phyloP scores from a whole-genome alignment of 139 green algal genomes.

The Chlorella sorokiniana region DNA sequence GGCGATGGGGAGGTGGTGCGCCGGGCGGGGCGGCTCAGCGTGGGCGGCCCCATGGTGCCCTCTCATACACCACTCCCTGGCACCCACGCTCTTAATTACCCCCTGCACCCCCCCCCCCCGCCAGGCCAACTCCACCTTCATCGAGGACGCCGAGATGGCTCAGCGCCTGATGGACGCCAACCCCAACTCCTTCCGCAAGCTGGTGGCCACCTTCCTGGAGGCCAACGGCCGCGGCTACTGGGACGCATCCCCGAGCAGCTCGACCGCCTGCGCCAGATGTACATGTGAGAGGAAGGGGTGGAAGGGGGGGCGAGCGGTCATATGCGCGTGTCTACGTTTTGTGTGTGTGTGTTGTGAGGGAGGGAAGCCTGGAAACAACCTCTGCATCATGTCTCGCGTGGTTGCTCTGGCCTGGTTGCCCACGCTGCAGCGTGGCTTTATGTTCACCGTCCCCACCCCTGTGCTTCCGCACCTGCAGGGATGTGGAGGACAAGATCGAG shows the following conservation, averaged over 20 bases:
- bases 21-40: not conserved
- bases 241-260: slow-evolving; percentile 95
- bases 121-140: slow-evolving; percentile 90
- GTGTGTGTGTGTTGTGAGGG: not conserved
- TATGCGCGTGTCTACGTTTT: no score
- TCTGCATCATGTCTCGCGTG: no score
- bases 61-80: not conserved
- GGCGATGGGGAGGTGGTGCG: not conserved
- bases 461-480: slow-evolving; percentile 49
- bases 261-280: slow-evolving; percentile 90
- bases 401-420: not conserved
- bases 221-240: slow-evolving; percentile 97
- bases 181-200: slow-evolving; percentile 94
- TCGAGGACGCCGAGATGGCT: slow-evolving; percentile 96
- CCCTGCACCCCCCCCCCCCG: not conserved
- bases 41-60: not conserved
- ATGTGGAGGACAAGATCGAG: slow-evolving; percentile 99
- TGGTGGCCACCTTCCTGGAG: slow-evolving; percentile 97
- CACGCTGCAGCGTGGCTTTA: not conserved
- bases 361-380: no score
- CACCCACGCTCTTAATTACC: not conserved
- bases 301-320: not conserved
- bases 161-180: slow-evolving; percentile 96
- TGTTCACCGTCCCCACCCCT: not conserved
- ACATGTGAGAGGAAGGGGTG: slow-evolving; percentile 56